Evolutionary conservation across 2,329 filamentous ascomycete species (phyloP).

Genomic region (Amauroascus niger): DNA sequence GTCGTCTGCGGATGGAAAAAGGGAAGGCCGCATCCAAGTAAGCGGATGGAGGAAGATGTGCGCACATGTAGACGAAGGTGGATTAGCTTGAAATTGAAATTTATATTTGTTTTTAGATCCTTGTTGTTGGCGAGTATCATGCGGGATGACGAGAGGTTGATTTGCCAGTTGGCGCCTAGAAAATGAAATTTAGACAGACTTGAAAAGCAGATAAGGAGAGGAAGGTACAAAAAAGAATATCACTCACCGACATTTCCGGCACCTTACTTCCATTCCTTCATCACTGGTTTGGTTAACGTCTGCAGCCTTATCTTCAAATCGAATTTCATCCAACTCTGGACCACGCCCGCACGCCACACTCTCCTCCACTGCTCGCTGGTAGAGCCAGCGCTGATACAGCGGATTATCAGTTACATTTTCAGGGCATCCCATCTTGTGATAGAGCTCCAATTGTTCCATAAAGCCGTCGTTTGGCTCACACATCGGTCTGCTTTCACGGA

Average conservation of each 20-base stretch:
- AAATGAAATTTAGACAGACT: not conserved
- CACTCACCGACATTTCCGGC: conserved; percentile 75
- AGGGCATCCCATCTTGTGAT: conserved; percentile 78
- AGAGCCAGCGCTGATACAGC: conserved; percentile 70
- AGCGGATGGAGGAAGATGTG: conserved; percentile 88
- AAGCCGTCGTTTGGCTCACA: conserved; percentile 89
- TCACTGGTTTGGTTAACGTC: conserved; percentile 19
- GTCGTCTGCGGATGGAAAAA: conserved; percentile 38
- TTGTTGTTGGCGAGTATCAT: conserved; percentile 32
- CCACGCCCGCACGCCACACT: conserved; percentile 66
- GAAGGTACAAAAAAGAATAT: not conserved
- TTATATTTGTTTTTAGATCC: not conserved
- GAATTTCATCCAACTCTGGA: conserved; percentile 63
- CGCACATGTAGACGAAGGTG: conserved; percentile 48
- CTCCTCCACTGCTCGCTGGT: conserved; percentile 54
- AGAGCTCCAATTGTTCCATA: conserved; percentile 77
- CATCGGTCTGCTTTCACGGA: conserved; percentile 62
- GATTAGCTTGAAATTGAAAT: not conserved
- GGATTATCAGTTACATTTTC: conserved; percentile 58
- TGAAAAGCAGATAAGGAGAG: not conserved
- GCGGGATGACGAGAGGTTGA: conserved; percentile 57
- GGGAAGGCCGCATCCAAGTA: conserved; percentile 82
- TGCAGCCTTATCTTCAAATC: conserved; percentile 52
- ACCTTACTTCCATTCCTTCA: conserved; percentile 55
- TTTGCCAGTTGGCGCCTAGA: conserved; percentile 49